Conservation (phyloP, 495 filamentous ascomycete genomes). For the Clohesyomyces aquaticus region DNA sequence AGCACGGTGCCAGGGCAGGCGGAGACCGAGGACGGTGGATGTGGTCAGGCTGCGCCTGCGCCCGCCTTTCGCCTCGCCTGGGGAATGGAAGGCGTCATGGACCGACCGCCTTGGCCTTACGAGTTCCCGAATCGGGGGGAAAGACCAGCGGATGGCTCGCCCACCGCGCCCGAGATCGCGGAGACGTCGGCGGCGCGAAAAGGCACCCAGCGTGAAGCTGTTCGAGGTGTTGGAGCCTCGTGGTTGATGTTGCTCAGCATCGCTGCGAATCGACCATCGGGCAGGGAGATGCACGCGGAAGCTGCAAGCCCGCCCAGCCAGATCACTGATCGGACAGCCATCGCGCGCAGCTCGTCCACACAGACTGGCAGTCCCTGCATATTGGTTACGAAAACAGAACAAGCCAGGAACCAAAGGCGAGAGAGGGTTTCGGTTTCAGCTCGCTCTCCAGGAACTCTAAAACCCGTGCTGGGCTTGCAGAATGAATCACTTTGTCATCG, state of each 20-base stretch:
- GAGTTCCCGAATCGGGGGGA: not conserved
- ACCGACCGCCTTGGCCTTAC: not conserved
- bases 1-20: not conserved
- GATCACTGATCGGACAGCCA: slow-evolving; percentile 7
- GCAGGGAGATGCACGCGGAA: not conserved
- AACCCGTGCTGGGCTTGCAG: too few relatives aligned
- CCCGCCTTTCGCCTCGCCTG: too few relatives aligned
- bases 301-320: not conserved
- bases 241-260: too few relatives aligned
- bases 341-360: too few relatives aligned
- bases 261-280: not conserved
- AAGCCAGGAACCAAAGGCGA: slow-evolving; percentile 15
- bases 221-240: too few relatives aligned
- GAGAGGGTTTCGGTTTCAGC: not conserved
- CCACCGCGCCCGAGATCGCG: not conserved
- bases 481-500: too few relatives aligned
- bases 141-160: not conserved
- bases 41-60: not conserved
- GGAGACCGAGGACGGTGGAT: too few relatives aligned
- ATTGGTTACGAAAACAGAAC: not conserved
- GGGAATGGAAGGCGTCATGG: not conserved
- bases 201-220: too few relatives aligned
- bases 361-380: slow-evolving; percentile 18
- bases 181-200: too few relatives aligned
- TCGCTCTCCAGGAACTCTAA: not conserved